A percentile compares a stretch with the other conserved stretches of the same genome.
phyloP scores from a whole-genome alignment of 2,329 filamentous ascomycete species.

The Karstenula rhodostoma region DNA sequence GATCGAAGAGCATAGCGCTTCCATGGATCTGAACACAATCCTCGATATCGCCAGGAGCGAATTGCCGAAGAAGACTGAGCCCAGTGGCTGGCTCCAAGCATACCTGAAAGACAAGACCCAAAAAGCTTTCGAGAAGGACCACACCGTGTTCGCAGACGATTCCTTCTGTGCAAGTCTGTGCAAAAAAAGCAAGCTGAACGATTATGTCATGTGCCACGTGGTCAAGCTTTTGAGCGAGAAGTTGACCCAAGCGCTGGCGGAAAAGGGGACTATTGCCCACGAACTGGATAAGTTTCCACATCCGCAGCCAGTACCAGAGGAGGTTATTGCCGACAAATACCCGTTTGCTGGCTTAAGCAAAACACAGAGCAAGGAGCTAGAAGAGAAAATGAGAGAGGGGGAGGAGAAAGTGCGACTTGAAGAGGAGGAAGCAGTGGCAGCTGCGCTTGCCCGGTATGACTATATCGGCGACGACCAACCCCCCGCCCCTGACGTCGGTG shows the following conservation, averaged over 20 bases:
- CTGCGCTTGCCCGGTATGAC: not conserved
- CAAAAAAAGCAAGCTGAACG: constrained; percentile 9
- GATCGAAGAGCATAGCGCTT: constrained; percentile 3
- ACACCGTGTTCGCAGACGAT: constrained; percentile 10
- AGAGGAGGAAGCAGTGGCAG: not conserved
- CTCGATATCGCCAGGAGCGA: constrained; percentile 2
- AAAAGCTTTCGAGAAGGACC: constrained; percentile 9
- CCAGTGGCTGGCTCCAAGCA: constrained; percentile 4
- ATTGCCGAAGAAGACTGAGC: constrained; percentile 1
- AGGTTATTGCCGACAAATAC: not conserved
- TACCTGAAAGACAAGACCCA: constrained; percentile 11
- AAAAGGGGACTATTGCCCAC: not conserved
- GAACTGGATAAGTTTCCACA: not conserved
- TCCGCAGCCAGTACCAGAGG: not conserved
- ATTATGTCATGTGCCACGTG: constrained; percentile 7
- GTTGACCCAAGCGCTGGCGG: constrained; percentile 5
- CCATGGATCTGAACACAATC: not conserved
- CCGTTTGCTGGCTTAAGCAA: constrained; percentile 3
- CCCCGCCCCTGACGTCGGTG: not conserved
- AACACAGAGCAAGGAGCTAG: not conserved
- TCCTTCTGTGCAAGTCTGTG: constrained; percentile 8
- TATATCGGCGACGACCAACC: not conserved
- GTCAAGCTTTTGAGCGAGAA: constrained; percentile 9
- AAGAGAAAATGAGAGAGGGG: not conserved
- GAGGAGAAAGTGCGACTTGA: not conserved